These are phyloP conservation scores for Emmonsiellopsis sp. DNA, from an alignment of 2,329 filamentous ascomycete species.

Conservation along the genomic window DNA sequence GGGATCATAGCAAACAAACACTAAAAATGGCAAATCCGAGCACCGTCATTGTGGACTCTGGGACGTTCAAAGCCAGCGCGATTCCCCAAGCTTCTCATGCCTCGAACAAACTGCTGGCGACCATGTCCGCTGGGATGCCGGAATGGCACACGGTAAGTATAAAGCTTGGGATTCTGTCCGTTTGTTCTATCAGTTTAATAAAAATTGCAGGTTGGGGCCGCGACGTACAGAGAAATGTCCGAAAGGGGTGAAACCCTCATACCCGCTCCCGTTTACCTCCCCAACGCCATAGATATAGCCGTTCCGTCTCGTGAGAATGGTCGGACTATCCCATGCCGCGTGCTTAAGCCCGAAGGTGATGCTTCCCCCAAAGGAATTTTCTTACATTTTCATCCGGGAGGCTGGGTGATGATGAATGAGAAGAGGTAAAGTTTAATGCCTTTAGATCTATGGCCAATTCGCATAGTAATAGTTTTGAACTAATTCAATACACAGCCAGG, in stretches of 20 bases:
- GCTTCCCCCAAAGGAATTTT: constrained; percentile 35
- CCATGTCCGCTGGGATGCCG: background rate
- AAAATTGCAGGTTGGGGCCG: constrained; percentile 31
- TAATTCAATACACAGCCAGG: constrained; percentile 26
- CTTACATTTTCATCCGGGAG: constrained; percentile 48
- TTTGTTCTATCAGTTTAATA: background rate
- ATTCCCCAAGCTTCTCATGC: background rate
- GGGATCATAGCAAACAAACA: too few species aligned
- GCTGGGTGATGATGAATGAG: constrained; percentile 27
- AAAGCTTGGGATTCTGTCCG: background rate
- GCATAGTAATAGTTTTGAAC: background rate
- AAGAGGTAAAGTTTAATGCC: constrained; percentile 18
- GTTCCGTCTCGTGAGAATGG: constrained; percentile 45
- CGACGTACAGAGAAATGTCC: constrained; percentile 45
- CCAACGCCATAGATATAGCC: constrained; percentile 36
- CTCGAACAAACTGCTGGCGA: constrained; percentile 1
- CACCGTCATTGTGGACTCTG: background rate
- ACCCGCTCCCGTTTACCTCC: constrained; percentile 37
- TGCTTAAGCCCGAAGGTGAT: constrained; percentile 41
- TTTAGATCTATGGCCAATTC: background rate
- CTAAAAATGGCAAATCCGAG: background rate
- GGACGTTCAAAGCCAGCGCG: constrained; percentile 3
- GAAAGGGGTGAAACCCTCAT: constrained; percentile 44
- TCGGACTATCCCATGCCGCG: constrained; percentile 43
- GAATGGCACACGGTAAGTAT: constrained; percentile 7